Evolutionary conservation across 2,329 filamentous ascomycete species (phyloP), one percentile per base, ranked within the genome.

Genomic region (Pseudogymnoascus sp.): DNA sequence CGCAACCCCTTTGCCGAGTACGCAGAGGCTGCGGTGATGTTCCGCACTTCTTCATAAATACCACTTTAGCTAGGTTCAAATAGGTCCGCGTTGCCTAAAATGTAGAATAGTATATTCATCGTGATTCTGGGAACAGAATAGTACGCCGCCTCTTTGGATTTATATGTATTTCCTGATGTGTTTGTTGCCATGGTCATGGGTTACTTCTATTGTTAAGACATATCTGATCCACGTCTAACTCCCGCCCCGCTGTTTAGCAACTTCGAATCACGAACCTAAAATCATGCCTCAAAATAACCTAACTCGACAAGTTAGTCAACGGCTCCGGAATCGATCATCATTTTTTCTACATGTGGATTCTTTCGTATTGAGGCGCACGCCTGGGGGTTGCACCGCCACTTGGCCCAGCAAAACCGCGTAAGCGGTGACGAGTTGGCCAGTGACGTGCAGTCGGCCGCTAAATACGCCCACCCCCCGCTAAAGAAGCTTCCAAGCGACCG

Each of bases 401-500:
- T 26, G 59, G 14, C 59, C 59, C 12, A 31, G 33, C 31, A 38
- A 37, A 40, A n/a, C 59, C 59, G 59, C 59, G 59, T 60, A 60
- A 60, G 19, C 33, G 26, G 59, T 60, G 59, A 60, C 59, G 59
- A 60, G 50, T 56, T 56, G 28, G 28, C 50, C 26, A 33, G 59
- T 60, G 59, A 60, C 59, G 59, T 60, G 59, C 33, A 31, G 59
- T 41, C 37, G 31, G 50, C 50, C 59, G 59, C 59, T 60, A 60
- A 56, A 56, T 56, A 33, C 50, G 28, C 26, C 59, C 24, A 41
- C 24, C 33, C 59, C 59, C 59, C 59, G 59, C 59, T 41, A 60
- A 60, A 40, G 59, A 41, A 60, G 59, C 59, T 60, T 60, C 59
- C 59, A 60, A 60, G 59, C 59, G 59, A 37, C 59, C 22, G 59